Evolutionary conservation across 1,284 basidiomycete species (phyloP).

Genomic region (Mrakiaceae sp.): DNA sequence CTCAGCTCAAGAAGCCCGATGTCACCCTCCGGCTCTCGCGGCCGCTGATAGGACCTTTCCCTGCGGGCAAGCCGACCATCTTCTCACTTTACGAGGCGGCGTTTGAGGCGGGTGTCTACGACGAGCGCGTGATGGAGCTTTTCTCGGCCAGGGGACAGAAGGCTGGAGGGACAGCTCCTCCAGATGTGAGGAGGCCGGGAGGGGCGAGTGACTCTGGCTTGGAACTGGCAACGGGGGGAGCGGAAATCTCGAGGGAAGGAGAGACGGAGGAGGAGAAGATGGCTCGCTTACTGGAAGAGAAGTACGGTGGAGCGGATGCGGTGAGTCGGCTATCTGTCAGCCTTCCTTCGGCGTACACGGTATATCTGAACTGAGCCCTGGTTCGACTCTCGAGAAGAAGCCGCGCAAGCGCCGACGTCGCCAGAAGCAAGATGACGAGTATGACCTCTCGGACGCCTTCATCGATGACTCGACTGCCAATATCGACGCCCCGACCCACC

Average conservation of each 20-base stretch:
- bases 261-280: constrained; percentile 13
- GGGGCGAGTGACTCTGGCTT: too few species aligned
- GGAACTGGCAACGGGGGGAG: not conserved
- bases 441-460: constrained; percentile 13
- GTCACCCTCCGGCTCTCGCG: constrained; percentile 12
- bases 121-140: constrained; percentile 4
- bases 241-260: not conserved
- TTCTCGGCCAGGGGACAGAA: not conserved
- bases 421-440: constrained; percentile 11
- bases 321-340: not conserved
- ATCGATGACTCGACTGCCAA: constrained; percentile 14
- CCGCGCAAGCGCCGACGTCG: not conserved
- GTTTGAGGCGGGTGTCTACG: constrained; percentile 10
- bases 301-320: constrained; percentile 3
- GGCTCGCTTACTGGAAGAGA: constrained; percentile 10
- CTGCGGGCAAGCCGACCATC: not conserved
- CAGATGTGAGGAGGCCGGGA: not conserved
- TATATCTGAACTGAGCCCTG: not conserved
- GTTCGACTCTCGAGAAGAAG: not conserved
- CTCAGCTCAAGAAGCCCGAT: constrained; percentile 3
- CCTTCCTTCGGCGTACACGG: not conserved
- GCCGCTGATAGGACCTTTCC: not conserved
- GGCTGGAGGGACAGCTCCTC: not conserved
- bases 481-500: constrained; percentile 11
- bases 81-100: constrained; percentile 14